These are phyloP conservation scores for Tilletia walkeri DNA, from an alignment of 1,284 basidiomycete genomes.

Conservation along the genomic window DNA sequence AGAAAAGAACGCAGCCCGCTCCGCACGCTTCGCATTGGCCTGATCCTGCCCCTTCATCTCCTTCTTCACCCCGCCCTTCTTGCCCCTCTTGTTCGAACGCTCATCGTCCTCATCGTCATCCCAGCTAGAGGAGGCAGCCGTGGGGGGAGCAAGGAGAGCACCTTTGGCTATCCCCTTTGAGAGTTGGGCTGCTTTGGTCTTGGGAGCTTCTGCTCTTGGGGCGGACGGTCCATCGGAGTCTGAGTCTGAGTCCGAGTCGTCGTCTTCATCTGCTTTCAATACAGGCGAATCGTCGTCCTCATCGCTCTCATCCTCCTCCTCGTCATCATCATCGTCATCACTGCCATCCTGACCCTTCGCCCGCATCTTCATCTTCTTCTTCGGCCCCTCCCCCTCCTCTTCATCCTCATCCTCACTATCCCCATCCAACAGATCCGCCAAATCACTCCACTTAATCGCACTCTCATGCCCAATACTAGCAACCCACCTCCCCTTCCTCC, in stretches of 20 bases:
- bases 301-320: slow-evolving; percentile 17
- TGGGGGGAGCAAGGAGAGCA: not conserved
- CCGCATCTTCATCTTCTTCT: slow-evolving; percentile 25
- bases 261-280: not conserved
- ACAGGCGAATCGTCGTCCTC: not conserved
- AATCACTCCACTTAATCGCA: slow-evolving; percentile 76
- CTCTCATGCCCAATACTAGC: slow-evolving; percentile 94
- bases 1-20: slow-evolving; percentile 3
- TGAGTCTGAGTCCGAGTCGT: not conserved
- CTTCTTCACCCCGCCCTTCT: slow-evolving; percentile 16
- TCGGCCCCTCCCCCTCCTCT: slow-evolving; percentile 20
- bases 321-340: slow-evolving; percentile 9
- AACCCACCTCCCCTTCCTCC: slow-evolving; percentile 71
- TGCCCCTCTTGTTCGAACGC: not conserved
- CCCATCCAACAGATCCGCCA: slow-evolving; percentile 65
- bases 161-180: not conserved
- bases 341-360: slow-evolving; percentile 17
- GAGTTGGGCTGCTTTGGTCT: slow-evolving; percentile 12
- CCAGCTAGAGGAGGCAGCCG: not conserved
- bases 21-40: not conserved
- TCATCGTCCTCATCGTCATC: slow-evolving; percentile 7
- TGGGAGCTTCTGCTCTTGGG: not conserved
- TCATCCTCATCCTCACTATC: slow-evolving; percentile 40
- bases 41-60: not conserved
- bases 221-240: slow-evolving; percentile 2